A percentile compares a stretch with the other conserved stretches of the same genome.
Evolutionary conservation across 2,329 filamentous ascomycete species (phyloP).

Genomic region (Leptodontidium sp.): DNA sequence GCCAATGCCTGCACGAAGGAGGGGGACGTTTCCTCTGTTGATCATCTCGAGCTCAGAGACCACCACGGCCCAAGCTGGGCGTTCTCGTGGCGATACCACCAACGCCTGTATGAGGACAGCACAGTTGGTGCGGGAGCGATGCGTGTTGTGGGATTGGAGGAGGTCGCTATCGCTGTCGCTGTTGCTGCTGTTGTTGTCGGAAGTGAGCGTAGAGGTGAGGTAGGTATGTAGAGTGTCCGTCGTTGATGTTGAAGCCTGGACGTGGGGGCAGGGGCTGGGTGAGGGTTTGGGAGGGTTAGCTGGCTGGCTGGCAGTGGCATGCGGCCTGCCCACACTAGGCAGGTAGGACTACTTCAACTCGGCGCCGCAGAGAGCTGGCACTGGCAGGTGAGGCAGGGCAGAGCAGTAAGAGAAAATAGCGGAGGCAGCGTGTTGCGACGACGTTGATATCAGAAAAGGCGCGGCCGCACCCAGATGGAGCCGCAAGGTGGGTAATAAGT

Average conservation of each 20-base stretch:
- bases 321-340: too few relatives aligned
- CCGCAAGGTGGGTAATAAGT: too few relatives aligned
- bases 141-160: constrained; percentile 20
- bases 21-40: constrained; percentile 42
- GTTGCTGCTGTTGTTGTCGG: too few relatives aligned
- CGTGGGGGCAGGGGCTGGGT: background rate
- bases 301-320: too few relatives aligned
- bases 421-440: background rate
- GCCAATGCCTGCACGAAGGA: constrained; percentile 49
- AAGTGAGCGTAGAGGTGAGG: background rate
- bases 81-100: constrained; percentile 28
- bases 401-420: too few relatives aligned
- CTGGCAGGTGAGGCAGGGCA: too few relatives aligned
- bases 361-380: too few relatives aligned
- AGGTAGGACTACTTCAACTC: too few relatives aligned
- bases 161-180: background rate
- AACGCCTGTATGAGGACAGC: constrained; percentile 19
- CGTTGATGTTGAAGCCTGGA: background rate
- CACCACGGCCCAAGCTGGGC: constrained; percentile 38
- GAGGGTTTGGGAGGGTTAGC: too few relatives aligned
- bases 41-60: constrained; percentile 45
- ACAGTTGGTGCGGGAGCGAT: background rate
- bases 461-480: background rate
- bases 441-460: background rate
- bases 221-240: background rate